Conservation (phyloP, 495 filamentous ascomycete genomes). For the Hypoxylon lienhwacheense region DNA sequence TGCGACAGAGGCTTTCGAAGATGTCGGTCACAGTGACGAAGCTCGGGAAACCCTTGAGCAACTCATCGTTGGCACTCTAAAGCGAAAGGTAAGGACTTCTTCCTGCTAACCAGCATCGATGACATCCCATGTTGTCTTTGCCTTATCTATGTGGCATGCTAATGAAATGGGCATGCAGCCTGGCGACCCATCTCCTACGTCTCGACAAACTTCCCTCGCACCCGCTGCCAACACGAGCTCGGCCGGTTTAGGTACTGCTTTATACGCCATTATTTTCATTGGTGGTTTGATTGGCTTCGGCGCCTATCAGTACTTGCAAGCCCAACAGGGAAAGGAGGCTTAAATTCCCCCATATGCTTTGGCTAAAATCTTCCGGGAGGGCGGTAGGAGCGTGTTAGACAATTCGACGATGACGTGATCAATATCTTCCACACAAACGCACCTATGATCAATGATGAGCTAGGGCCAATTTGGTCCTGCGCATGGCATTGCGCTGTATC, state of each 20-base stretch:
- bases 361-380: background rate
- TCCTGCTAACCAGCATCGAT: background rate
- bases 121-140: conserved; percentile 4
- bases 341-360: conserved; percentile 4
- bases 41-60: conserved; percentile 89
- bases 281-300: conserved; percentile 77
- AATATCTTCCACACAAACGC: conserved; percentile 21
- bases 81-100: conserved; percentile 72
- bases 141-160: conserved; percentile 16
- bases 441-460: conserved; percentile 29
- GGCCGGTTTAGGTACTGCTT: conserved; percentile 69
- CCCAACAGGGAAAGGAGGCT: conserved; percentile 51
- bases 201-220: conserved; percentile 50
- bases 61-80: conserved; percentile 76
- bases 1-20: conserved; percentile 97
- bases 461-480: conserved; percentile 25
- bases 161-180: conserved; percentile 55
- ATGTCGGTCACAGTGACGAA: conserved; percentile 99
- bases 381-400: conserved; percentile 6
- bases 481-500: conserved; percentile 7
- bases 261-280: conserved; percentile 80
- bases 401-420: conserved; percentile 23
- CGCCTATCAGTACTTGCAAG: conserved; percentile 85
- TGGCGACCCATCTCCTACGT: conserved; percentile 78
- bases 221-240: conserved; percentile 52